phyloP scores from a whole-genome alignment of 345 rosid species.

The Salix caprea region DNA sequence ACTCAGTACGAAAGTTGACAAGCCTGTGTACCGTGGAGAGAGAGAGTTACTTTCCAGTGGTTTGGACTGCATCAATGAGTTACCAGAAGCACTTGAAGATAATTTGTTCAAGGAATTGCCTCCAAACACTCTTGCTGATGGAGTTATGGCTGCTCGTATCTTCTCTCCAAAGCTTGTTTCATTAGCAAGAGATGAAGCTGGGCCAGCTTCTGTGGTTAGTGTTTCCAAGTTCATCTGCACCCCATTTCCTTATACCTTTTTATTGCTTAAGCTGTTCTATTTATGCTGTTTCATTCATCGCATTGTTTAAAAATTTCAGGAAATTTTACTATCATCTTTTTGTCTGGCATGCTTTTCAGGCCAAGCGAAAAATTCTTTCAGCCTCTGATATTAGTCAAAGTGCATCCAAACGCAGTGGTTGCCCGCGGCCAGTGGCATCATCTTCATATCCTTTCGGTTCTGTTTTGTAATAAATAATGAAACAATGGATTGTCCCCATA shows the following conservation, averaged over 20 bases:
- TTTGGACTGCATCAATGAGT: slow-evolving; percentile 24
- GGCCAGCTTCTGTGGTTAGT: slow-evolving; percentile 43
- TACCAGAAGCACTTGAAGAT: slow-evolving; percentile 42
- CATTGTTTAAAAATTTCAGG: neutral
- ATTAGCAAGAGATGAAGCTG: slow-evolving; percentile 24
- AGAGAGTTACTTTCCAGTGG: slow-evolving; percentile 35
- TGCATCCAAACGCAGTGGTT: slow-evolving; percentile 65
- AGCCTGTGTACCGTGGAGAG: slow-evolving; percentile 50
- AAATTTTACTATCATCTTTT: slow-evolving; percentile 10
- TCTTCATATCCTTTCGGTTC: slow-evolving; percentile 78
- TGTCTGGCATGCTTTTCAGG: slow-evolving; percentile 36
- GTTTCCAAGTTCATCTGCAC: slow-evolving; percentile 5
- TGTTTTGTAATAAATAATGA: neutral
- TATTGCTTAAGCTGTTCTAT: neutral
- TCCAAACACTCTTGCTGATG: slow-evolving; percentile 23
- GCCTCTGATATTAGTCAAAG: slow-evolving; percentile 49
- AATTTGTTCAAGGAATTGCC: slow-evolving; percentile 50
- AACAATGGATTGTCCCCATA: slow-evolving; percentile 1
- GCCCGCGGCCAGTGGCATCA: slow-evolving; percentile 49
- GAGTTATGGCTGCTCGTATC: slow-evolving; percentile 26
- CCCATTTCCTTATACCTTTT: neutral
- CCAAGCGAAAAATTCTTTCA: slow-evolving; percentile 48
- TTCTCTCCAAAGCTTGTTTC: slow-evolving; percentile 32
- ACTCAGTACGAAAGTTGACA: slow-evolving; percentile 47
- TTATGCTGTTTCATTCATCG: neutral